Evolutionary conservation across 208 protist species (phyloP), one percentile per base, ranked within the genome.

Genomic region (Leishmania tarentolae): DNA sequence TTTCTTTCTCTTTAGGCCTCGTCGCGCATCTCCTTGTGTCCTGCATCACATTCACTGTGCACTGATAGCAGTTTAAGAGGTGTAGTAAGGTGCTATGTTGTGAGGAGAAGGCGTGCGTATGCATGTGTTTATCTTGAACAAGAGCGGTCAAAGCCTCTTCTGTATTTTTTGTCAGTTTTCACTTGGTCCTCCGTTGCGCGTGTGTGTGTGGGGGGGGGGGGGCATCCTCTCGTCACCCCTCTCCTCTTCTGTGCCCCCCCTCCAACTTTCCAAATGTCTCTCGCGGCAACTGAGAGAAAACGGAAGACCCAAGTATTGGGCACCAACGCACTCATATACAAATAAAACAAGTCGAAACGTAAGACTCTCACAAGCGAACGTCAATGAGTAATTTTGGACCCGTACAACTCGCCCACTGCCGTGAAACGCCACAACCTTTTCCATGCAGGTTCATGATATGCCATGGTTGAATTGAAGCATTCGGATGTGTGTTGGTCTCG

Each of bases 1-100:
- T 74, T 83, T 68, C 73, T 81, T 47, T 61, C 6, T 76, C 15
- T 4, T n/a, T 31, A 40, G 31, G 61, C 31, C 31, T 28, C 31
- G 61, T 63, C 28, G 31, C 28, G 17, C 24, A n/a, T 80, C 57
- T 63, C 57, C 11, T n/a, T n/a, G n/a, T n/a, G 3, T 63, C 57
- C 28, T 63, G 57, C 57, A 3, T 28, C 57, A 35, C 57, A 15
- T 31, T 28, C 11, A 35, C 57, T 63, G 57, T 5, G 57, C 28
- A 63, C 13, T 63, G 57, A 35, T 31, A 35, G 57, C 57, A 35
- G 57, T 28, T 31, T 6, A 9, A 35, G 28, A 63, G 28, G 24
- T 53, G 50, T 17, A 9, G 50, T 17, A 11, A 66, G 13, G 70
- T 59, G 46, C 52, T 17, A 6, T 7, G 11, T 4, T 28, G 31